Evolutionary conservation across 129 eudicot genomes (phyloP).

Genomic region (Flaveria robusta): DNA sequence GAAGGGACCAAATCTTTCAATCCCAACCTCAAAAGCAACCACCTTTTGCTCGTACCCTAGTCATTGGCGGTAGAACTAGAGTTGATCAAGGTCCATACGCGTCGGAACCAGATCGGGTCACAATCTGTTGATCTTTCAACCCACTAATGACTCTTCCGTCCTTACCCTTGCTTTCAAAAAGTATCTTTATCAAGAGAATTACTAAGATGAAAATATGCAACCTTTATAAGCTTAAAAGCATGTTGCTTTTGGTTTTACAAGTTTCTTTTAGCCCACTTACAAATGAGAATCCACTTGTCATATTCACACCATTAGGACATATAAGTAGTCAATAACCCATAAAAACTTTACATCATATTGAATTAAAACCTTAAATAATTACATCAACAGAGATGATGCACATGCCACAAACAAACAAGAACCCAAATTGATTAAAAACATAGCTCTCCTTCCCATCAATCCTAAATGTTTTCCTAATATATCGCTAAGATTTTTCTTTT

Average conservation of each 20-base stretch:
- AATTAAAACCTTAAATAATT: slow-evolving; percentile 40
- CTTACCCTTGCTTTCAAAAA: slow-evolving; percentile 21
- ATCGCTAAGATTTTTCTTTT: slow-evolving; percentile 16
- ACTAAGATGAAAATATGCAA: background rate
- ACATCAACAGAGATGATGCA: slow-evolving; percentile 42
- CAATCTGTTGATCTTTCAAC: background rate
- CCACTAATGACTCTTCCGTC: background rate
- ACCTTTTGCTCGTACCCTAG: slow-evolving; percentile 33
- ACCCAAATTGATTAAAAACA: slow-evolving; percentile 27
- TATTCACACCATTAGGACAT: slow-evolving; percentile 23
- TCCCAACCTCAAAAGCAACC: slow-evolving; percentile 33
- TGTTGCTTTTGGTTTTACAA: slow-evolving; percentile 2
- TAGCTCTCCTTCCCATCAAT: slow-evolving; percentile 26
- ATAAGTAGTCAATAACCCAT: slow-evolving; percentile 12
- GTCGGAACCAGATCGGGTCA: background rate
- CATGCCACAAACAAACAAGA: slow-evolving; percentile 32
- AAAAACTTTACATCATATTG: slow-evolving; percentile 33
- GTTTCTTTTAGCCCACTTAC: background rate
- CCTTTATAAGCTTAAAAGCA: background rate
- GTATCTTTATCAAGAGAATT: background rate
- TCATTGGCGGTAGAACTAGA: background rate
- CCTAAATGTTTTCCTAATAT: slow-evolving; percentile 32
- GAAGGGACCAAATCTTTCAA: slow-evolving; percentile 41
- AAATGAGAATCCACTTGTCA: background rate
- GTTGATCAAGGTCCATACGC: background rate